phyloP scores from a whole-genome alignment of 495 filamentous ascomycete species.

The Annulohypoxylon bovei region DNA sequence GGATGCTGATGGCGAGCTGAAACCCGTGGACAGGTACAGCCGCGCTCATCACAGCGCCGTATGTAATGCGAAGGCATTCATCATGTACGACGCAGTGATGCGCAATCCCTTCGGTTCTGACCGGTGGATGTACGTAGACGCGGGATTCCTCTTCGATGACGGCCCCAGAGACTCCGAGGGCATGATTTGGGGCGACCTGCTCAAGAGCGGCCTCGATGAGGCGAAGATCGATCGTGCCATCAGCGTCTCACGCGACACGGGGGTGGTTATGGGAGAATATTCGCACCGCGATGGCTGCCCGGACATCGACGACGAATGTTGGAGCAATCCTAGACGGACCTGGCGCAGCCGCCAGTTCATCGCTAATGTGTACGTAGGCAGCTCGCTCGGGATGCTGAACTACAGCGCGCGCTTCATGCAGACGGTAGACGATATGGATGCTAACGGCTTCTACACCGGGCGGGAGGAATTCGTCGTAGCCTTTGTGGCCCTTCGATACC shows the following conservation, averaged over 20 bases:
- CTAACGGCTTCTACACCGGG: slow-evolving; percentile 33
- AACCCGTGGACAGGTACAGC: slow-evolving; percentile 31
- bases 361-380: slow-evolving; percentile 38
- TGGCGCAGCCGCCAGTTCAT: slow-evolving; percentile 39
- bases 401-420: slow-evolving; percentile 41
- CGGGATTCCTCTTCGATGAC: slow-evolving; percentile 37
- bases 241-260: slow-evolving; percentile 30
- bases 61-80: slow-evolving; percentile 40
- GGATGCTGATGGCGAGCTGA: slow-evolving; percentile 31
- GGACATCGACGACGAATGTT: slow-evolving; percentile 34
- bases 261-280: slow-evolving; percentile 41
- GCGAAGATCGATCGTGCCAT: slow-evolving; percentile 34
- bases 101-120: slow-evolving; percentile 38
- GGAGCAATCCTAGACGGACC: slow-evolving; percentile 16
- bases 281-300: slow-evolving; percentile 25
- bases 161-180: slow-evolving; percentile 26
- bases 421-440: slow-evolving; percentile 44
- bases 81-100: slow-evolving; percentile 42
- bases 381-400: slow-evolving; percentile 38
- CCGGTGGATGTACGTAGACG: slow-evolving; percentile 36
- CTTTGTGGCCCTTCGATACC: slow-evolving; percentile 40
- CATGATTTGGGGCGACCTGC: slow-evolving; percentile 29
- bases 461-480: slow-evolving; percentile 39
- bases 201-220: slow-evolving; percentile 23
- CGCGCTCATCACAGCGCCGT: slow-evolving; percentile 38